These are phyloP conservation scores for Brassica nigra DNA, from an alignment of 345 rosid species.

Conservation along the genomic window DNA sequence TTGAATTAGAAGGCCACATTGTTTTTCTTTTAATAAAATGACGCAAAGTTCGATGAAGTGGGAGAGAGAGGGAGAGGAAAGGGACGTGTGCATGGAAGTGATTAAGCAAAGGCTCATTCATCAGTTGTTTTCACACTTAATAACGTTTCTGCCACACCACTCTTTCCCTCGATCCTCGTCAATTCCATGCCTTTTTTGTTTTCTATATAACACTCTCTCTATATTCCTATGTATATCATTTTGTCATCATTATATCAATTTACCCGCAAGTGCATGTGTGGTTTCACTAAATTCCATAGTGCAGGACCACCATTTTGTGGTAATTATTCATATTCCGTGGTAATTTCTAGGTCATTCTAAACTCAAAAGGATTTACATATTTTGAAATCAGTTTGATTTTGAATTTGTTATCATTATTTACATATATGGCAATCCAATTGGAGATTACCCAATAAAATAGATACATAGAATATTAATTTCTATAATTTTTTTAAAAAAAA, in stretches of 20 bases:
- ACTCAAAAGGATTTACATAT: neutral
- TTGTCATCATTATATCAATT: conserved; percentile 32
- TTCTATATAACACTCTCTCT: neutral
- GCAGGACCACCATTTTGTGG: conserved; percentile 28
- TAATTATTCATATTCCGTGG: neutral
- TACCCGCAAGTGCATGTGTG: conserved; percentile 24
- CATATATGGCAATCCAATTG: neutral
- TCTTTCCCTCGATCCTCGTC: conserved; percentile 62
- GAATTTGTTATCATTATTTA: neutral
- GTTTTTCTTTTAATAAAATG: neutral
- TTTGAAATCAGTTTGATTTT: neutral
- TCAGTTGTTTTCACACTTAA: conserved; percentile 72
- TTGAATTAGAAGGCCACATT: neutral
- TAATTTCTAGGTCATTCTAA: conserved; percentile 4
- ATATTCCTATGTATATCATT: conserved; percentile 35
- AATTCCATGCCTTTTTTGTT: conserved; percentile 47
- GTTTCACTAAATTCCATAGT: conserved; percentile 33
- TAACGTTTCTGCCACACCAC: conserved; percentile 39
- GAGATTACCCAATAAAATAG: neutral
- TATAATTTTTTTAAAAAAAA: neutral
- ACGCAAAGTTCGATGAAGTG: conserved; percentile 78
- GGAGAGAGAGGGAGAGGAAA: conserved; percentile 72
- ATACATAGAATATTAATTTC: neutral
- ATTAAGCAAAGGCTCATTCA: conserved; percentile 82
- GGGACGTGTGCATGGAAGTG: conserved; percentile 92